Conservation (phyloP, 164 flowering plant species). For the Euptelea pleiosperma region DNA sequence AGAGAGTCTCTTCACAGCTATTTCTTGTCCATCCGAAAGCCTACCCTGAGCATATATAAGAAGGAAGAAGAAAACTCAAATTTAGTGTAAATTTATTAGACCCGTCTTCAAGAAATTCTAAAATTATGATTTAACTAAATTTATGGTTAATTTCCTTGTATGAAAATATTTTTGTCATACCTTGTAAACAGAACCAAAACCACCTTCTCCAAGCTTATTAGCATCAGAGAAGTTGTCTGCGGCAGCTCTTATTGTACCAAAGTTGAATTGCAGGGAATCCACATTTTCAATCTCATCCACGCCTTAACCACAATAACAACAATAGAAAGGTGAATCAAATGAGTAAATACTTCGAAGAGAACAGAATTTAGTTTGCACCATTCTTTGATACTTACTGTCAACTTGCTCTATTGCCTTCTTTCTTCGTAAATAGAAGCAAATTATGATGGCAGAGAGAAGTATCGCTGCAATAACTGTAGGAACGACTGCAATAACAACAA, state of each 20-base stretch:
- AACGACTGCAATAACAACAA: no score
- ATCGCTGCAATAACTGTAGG: not conserved
- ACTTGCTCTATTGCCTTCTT: not conserved
- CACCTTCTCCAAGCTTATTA: conserved; percentile 18
- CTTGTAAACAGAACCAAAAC: conserved; percentile 20
- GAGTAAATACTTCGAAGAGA: no score
- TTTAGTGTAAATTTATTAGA: no score
- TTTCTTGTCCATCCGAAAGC: conserved; percentile 14
- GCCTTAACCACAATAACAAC: no score
- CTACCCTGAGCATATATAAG: conserved; percentile 13
- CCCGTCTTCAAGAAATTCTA: not conserved
- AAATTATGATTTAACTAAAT: no score
- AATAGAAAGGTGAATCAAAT: no score
- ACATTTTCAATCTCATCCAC: conserved; percentile 1
- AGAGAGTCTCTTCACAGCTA: conserved; percentile 24
- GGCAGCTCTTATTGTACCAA: conserved; percentile 7
- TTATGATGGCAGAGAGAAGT: not conserved
- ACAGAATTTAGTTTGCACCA: no score
- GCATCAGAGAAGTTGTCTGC: conserved; percentile 20
- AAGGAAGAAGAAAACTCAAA: no score
- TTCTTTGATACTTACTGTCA: conserved; percentile 1
- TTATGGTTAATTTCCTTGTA: no score
- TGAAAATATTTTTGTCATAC: no score
- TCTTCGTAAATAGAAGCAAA: not conserved
- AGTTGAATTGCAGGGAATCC: conserved; percentile 7